phyloP scores from a whole-genome alignment of 108 stramenopile species.

The Nannochloropsis gaditana region DNA sequence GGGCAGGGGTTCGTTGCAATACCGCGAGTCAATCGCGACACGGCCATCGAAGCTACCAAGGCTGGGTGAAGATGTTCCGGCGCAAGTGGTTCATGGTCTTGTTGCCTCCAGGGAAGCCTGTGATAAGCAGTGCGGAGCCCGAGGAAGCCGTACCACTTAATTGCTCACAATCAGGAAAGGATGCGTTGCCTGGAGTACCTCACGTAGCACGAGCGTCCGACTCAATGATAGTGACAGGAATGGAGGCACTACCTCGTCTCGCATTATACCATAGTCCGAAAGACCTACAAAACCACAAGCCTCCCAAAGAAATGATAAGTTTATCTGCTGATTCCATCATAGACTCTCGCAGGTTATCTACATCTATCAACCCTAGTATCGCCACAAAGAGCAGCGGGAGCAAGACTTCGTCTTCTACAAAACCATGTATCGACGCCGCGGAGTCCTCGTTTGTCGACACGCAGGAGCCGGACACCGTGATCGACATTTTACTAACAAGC shows the following conservation, averaged over 20 bases:
- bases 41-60: not conserved
- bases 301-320: not conserved
- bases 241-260: not conserved
- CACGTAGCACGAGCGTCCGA: not conserved
- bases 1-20: not conserved
- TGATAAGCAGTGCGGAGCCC: not conserved
- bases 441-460: not conserved
- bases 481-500: not conserved
- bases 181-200: too few species aligned
- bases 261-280: not conserved
- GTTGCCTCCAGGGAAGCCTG: not conserved
- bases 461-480: constrained; percentile 7
- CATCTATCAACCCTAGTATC: not conserved
- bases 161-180: too few species aligned
- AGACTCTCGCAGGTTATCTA: not conserved
- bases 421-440: not conserved
- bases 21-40: not conserved
- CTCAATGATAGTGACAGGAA: not conserved
- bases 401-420: not conserved
- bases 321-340: not conserved
- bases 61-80: not conserved
- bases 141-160: not conserved
- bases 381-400: not conserved
- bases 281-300: constrained; percentile 1
- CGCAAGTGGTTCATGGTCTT: not conserved